These are phyloP conservation scores for Chalciporus chontae DNA, from an alignment of 768 basidiomycete species.

Conservation along the genomic window DNA sequence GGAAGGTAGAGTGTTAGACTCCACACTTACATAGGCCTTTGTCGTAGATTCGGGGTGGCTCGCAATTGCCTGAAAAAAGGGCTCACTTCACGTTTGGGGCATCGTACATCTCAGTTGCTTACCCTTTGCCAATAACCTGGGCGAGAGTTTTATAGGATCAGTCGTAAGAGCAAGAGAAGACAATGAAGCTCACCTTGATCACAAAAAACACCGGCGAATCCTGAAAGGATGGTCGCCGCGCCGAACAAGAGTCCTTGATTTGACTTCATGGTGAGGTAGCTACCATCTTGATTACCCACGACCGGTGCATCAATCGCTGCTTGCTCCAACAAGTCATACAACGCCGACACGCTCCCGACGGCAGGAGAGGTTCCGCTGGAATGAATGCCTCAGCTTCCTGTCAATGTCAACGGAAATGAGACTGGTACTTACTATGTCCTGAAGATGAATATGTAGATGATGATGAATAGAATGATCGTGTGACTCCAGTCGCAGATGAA, in stretches of 20 bases:
- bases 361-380: slow-evolving; percentile 35
- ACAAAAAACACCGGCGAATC: slow-evolving; percentile 48
- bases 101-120: not conserved
- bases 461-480: slow-evolving; percentile 42
- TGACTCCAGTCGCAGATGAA: slow-evolving; percentile 45
- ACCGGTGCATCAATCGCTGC: slow-evolving; percentile 47
- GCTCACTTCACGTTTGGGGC: not conserved
- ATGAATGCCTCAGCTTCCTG: not conserved
- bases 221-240: slow-evolving; percentile 35
- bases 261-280: slow-evolving; percentile 57
- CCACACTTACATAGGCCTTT: slow-evolving; percentile 42
- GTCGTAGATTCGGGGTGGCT: slow-evolving; percentile 49
- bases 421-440: slow-evolving; percentile 27
- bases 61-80: slow-evolving; percentile 41
- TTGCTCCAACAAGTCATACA: slow-evolving; percentile 46
- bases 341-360: slow-evolving; percentile 35
- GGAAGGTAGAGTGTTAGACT: no score
- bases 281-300: slow-evolving; percentile 45
- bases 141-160: not conserved
- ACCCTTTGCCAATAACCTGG: slow-evolving; percentile 53
- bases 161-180: no score
- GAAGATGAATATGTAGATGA: slow-evolving; percentile 36
- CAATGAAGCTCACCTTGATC: slow-evolving; percentile 39
- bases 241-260: slow-evolving; percentile 43
- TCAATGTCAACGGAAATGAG: not conserved